phyloP scores from a whole-genome alignment of 2,329 filamentous ascomycete species.

The Botryosphaeria dothidea region DNA sequence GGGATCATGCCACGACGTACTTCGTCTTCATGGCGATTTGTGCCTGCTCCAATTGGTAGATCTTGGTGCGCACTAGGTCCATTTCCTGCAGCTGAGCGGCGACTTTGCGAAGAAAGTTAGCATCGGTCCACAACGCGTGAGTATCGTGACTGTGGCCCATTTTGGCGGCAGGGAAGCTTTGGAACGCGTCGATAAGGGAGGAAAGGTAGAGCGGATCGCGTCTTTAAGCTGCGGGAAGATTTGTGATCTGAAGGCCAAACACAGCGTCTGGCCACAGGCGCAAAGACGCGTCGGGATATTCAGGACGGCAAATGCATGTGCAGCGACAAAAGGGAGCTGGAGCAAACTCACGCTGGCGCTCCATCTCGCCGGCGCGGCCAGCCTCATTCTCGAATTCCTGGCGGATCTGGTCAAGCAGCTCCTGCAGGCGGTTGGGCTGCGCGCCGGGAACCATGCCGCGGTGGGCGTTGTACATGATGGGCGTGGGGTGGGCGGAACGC shows the following conservation, averaged over 20 bases:
- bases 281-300: neutral
- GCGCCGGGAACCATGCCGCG: slow-evolving; percentile 74
- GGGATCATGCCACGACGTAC: slow-evolving; percentile 55
- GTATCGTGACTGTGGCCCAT: neutral
- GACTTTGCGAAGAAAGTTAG: slow-evolving; percentile 57
- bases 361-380: slow-evolving; percentile 80
- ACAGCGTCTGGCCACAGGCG: neutral
- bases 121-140: neutral
- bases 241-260: neutral
- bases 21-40: slow-evolving; percentile 89
- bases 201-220: neutral
- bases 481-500: slow-evolving; percentile 6
- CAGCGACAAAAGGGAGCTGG: slow-evolving; percentile 5
- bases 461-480: slow-evolving; percentile 80
- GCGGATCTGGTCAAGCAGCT: slow-evolving; percentile 88
- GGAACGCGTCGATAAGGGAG: neutral
- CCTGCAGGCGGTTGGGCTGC: slow-evolving; percentile 75
- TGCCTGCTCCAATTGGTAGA: slow-evolving; percentile 87
- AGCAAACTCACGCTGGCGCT: slow-evolving; percentile 81
- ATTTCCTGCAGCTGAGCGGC: slow-evolving; percentile 91
- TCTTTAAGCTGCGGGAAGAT: neutral
- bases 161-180: neutral
- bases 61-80: slow-evolving; percentile 89
- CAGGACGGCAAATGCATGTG: neutral
- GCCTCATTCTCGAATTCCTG: slow-evolving; percentile 87